These are phyloP conservation scores for Acanthamoeba royreba DNA, from an alignment of 208 protist genomes.

Conservation along the genomic window DNA sequence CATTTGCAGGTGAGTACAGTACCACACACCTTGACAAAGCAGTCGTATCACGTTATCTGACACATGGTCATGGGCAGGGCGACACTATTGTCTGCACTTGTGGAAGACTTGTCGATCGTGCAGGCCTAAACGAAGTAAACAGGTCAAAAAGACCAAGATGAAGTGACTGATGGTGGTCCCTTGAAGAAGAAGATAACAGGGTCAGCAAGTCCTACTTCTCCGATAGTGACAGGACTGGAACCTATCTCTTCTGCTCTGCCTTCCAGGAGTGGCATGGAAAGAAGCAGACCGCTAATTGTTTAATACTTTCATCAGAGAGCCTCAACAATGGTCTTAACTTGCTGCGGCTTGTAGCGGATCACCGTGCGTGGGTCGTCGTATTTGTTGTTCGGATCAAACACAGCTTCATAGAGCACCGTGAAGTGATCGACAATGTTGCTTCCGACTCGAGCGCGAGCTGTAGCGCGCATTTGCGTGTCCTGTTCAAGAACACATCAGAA, in stretches of 20 bases:
- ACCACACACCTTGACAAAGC: background rate
- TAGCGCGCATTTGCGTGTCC: background rate
- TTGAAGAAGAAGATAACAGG: no score
- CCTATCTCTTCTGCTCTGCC: background rate
- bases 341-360: slow-evolving; percentile 60
- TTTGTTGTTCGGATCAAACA: slow-evolving; percentile 52
- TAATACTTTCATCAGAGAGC: background rate
- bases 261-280: background rate
- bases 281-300: no score
- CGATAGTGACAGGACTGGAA: no score
- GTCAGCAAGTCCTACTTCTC: no score
- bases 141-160: no score
- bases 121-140: no score
- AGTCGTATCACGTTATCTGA: no score
- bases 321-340: slow-evolving; percentile 56
- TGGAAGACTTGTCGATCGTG: no score
- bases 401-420: slow-evolving; percentile 18
- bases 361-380: slow-evolving; percentile 52
- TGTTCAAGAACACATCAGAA: background rate
- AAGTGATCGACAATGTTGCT: slow-evolving; percentile 38
- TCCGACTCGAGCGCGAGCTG: background rate
- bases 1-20: background rate
- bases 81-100: no score
- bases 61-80: no score
- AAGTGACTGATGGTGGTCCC: no score